Percentiles rank a stretch among this genome's conserved stretches.
Conservation (phyloP, 768 basidiomycete species). For the Filobasidium wieringae region DNA sequence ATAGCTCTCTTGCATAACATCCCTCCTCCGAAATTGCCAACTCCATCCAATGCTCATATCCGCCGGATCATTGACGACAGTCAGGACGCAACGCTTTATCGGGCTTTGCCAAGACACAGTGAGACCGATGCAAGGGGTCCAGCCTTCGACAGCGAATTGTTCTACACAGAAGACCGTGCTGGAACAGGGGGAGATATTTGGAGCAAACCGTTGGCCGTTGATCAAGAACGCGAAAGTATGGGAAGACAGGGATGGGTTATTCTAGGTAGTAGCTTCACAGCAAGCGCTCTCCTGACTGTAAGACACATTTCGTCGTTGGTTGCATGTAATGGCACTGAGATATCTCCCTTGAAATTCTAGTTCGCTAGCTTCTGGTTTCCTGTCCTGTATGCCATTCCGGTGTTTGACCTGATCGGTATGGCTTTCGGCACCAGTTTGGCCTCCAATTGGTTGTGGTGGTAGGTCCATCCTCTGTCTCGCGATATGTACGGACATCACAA, state of each 20-base stretch:
- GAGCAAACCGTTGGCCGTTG: slow-evolving; percentile 19
- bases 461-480: slow-evolving; percentile 5
- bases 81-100: too few species aligned
- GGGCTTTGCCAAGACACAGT: too few species aligned
- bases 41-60: too few species aligned
- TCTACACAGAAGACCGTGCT: not conserved
- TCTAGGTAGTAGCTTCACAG: slow-evolving; percentile 64
- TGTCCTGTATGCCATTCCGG: slow-evolving; percentile 68
- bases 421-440: slow-evolving; percentile 69
- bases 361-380: slow-evolving; percentile 81
- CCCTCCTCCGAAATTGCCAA: slow-evolving; percentile 23
- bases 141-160: not conserved
- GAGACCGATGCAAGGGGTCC: too few species aligned
- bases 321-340: not conserved
- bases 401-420: slow-evolving; percentile 41
- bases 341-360: slow-evolving; percentile 40
- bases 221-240: slow-evolving; percentile 44
- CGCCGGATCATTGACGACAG: slow-evolving; percentile 2
- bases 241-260: slow-evolving; percentile 64
- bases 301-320: slow-evolving; percentile 24
- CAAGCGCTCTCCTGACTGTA: slow-evolving; percentile 66
- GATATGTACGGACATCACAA: not conserved
- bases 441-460: slow-evolving; percentile 76
- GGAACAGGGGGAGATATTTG: not conserved
- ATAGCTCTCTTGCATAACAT: slow-evolving; percentile 72